These are phyloP conservation scores for Termitomyces sp. DNA, from an alignment of 768 basidiomycete genomes.

Conservation along the genomic window DNA sequence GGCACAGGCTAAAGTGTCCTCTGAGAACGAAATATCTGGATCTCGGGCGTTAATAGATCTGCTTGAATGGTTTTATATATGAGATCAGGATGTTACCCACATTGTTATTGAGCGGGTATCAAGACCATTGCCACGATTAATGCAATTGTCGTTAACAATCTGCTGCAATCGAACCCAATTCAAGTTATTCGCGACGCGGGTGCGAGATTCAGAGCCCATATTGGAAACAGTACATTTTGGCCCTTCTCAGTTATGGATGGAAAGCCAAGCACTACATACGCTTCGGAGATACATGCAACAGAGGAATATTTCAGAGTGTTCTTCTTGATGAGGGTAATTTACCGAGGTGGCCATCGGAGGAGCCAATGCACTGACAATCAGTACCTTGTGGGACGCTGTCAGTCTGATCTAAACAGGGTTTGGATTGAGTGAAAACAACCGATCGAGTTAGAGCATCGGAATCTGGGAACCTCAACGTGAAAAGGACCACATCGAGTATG, in stretches of 20 bases:
- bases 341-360: background rate
- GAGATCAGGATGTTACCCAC: background rate
- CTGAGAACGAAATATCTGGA: background rate
- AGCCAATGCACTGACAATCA: background rate
- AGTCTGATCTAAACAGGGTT: too few relatives aligned
- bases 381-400: background rate
- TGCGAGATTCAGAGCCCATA: background rate
- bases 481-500: too few relatives aligned
- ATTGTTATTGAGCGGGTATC: too few relatives aligned
- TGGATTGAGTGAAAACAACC: background rate
- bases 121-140: too few relatives aligned
- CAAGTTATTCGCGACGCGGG: background rate
- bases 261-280: background rate
- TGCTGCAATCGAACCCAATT: background rate
- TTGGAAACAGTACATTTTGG: background rate
- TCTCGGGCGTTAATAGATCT: too few relatives aligned
- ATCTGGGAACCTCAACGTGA: background rate
- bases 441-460: background rate
- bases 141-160: too few relatives aligned
- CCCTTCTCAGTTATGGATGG: background rate
- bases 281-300: background rate
- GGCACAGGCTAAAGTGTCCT: background rate
- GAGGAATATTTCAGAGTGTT: too few relatives aligned
- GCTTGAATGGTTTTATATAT: too few relatives aligned
- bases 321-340: too few relatives aligned